Evolutionary conservation across 768 basidiomycete species (phyloP), one percentile per base, ranked within the genome.

Genomic region (Macrocybe gigantea): DNA sequence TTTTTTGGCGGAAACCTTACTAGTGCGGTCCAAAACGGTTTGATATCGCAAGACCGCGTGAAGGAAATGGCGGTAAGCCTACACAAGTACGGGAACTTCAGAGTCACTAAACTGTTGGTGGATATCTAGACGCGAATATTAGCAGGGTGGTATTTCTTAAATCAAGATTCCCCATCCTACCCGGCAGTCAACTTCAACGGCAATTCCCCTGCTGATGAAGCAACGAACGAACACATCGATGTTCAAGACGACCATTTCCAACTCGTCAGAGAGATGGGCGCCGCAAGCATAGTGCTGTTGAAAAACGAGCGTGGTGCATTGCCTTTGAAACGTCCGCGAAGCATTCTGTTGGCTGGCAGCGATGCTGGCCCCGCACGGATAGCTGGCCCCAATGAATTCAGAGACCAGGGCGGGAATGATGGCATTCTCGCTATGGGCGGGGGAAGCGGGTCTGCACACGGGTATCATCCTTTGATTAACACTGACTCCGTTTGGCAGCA

Each of bases 371-470:
- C 87, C 1, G 77, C 79, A 15, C 64, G 55, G 38, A 65, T 71
- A 29, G 41, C 64, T 29, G 90, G 90, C 0, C 85, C 89, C 0
- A 92, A 91, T 57, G 74, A 80, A 44, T 89, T 80, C 44, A 13
- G 65, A 6, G 85, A 90, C 52, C 78, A 75, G 54, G 80, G 76
- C 41, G 82, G 83, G 22, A 66, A 70, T 32, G 78, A 75, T 40
- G 91, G 91, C 7, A 74, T 86, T 12, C 73, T 96, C 14, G 91
- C 90, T 6, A 85, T 93, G 84, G 92, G 92, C 9, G 95, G 93
- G 93, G 93, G 91, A 34, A 86, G 83, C 42, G 91, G 90, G 5
- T 89, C 92, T 0, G 73, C 79, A 22, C 22, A 22, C 4, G 22
- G 2, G 4, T 4, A 22, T 4, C 22, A 2, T 4, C 22, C 22